Conservation (phyloP, 2,329 filamentous ascomycete genomes). For the Dactylellina cionopaga region DNA sequence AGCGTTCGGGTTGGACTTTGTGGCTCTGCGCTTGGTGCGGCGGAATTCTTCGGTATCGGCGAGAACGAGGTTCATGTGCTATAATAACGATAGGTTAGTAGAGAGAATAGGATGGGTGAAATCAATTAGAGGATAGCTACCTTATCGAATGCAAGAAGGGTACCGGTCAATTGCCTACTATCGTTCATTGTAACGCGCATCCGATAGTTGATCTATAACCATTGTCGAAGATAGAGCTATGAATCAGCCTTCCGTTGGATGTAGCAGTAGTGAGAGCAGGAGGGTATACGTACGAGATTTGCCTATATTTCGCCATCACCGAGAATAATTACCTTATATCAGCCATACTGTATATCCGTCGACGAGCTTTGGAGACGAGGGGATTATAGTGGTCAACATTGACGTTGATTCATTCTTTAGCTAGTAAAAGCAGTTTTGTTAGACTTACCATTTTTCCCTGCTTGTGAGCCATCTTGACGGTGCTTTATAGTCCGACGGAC, state of each 20-base stretch:
- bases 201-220: conserved; percentile 97
- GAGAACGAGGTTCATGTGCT: conserved; percentile 99
- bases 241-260: conserved; percentile 28
- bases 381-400: conserved; percentile 51
- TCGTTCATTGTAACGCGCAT: conserved; percentile 97
- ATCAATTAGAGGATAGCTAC: conserved; percentile 63
- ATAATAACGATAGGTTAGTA: conserved; percentile 25
- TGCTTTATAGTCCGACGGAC: conserved; percentile 57
- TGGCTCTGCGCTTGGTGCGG: conserved; percentile 83
- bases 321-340: conserved; percentile 48
- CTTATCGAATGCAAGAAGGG: conserved; percentile 99
- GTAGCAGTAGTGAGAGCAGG: conserved; percentile 15
- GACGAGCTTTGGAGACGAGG: conserved; percentile 33
- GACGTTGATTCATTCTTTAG: conserved; percentile 42
- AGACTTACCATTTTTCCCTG: conserved; percentile 98
- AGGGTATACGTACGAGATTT: conserved; percentile 52
- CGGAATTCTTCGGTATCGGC: conserved; percentile 99
- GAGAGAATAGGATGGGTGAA: conserved; percentile 33
- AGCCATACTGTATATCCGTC: conserved; percentile 49
- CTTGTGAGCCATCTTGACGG: conserved; percentile 79
- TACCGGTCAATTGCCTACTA: conserved; percentile 93
- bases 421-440: conserved; percentile 9
- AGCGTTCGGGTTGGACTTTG: conserved; percentile 74
- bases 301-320: conserved; percentile 36
- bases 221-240: conserved; percentile 39